phyloP scores from a whole-genome alignment of 2,329 filamentous ascomycete genomes.

The Ceratocystis smalleyi region DNA sequence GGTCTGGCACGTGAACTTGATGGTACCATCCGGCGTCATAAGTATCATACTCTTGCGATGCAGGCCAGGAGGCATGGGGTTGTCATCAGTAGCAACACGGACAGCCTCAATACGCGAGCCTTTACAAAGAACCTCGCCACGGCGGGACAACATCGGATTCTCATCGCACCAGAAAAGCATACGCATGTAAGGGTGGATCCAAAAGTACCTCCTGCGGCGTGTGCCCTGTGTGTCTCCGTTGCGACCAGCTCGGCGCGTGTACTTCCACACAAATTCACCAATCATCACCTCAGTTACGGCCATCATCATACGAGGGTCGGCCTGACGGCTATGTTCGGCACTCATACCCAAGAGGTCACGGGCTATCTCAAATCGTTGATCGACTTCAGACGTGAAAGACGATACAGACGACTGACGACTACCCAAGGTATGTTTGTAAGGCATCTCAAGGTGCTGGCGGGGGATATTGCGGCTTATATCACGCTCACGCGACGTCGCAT shows the following conservation, averaged over 20 bases:
- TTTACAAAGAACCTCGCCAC: conserved; percentile 62
- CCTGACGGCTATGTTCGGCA: conserved; percentile 33
- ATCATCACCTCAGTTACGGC: conserved; percentile 99
- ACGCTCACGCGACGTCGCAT: conserved; percentile 26
- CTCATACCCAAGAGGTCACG: conserved; percentile 40
- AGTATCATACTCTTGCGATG: conserved; percentile 89
- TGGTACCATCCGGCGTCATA: conserved; percentile 68
- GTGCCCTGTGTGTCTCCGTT: conserved; percentile 68
- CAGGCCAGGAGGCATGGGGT: conserved; percentile 83
- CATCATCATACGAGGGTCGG: conserved; percentile 95
- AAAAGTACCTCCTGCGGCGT: conserved; percentile 90
- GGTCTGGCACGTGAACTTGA: conserved; percentile 91
- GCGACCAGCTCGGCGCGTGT: conserved; percentile 85
- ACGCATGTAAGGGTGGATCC: conserved; percentile 94
- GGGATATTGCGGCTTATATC: conserved; percentile 2
- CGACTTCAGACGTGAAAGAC: conserved; percentile 87
- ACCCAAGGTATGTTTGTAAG: conserved; percentile 20
- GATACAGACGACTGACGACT: conserved; percentile 73
- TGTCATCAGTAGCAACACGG: conserved; percentile 81
- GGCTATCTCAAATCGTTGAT: conserved; percentile 69
- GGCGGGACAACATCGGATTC: conserved; percentile 67
- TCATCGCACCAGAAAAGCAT: conserved; percentile 93
- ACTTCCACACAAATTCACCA: conserved; percentile 97
- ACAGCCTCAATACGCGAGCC: conserved; percentile 89
- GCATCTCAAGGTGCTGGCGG: conserved; percentile 11